Base-by-base conservation (phyloP, 371 early-diverging fungal genomes). In the Polyrhizophydium stewartii region DNA sequence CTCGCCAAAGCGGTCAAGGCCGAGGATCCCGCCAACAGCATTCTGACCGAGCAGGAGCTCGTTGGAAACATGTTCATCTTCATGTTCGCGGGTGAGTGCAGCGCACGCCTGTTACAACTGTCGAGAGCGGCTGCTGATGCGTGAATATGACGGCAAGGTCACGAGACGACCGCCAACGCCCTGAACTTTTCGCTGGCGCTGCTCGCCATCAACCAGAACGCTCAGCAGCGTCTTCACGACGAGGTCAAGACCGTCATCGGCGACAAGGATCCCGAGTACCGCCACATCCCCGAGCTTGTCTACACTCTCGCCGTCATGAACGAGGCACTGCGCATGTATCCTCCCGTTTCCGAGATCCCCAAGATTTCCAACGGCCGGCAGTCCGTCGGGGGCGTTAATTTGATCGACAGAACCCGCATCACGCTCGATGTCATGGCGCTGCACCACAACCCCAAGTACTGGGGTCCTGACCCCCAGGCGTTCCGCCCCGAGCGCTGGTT, bases 161-260 rank as follows among this genome's bases (percentile, higher is more conserved):
- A 68, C 49, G 67, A 71, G 55, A 72, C 69, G 2, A 72, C 72
- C 22, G 72, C 72, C 30, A 64, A 59, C 21, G 50, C 65, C 21
- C 49, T 72, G 13, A 27, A 31, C 24, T 51, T 13, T 28, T 2
- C 52, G 21, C 52, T 51, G 13, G 52, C 28, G 1, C 60, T 55
- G 46, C 13, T 25, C 45, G 67, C 67, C 28, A 17, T 30, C 30
- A 17, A 64, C n/a, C 70, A 56, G 1, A 60, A 61, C 25, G 37
- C 40, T 2, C 69, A 68, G 59, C 59, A 70, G 35, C 21, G 59
- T 16, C 62, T 73, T 6, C 40, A 61, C 51, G 59, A 59, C 10
- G 63, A 68, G n/a, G 51, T 65, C n/a, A 19, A 50, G 1, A 2
- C 17, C 21, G 66, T 68, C 9, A 12, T 65, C 9, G 60, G 58